Base-by-base conservation (phyloP, 768 basidiomycete genomes). In the Rhizopogon salebrosus region DNA sequence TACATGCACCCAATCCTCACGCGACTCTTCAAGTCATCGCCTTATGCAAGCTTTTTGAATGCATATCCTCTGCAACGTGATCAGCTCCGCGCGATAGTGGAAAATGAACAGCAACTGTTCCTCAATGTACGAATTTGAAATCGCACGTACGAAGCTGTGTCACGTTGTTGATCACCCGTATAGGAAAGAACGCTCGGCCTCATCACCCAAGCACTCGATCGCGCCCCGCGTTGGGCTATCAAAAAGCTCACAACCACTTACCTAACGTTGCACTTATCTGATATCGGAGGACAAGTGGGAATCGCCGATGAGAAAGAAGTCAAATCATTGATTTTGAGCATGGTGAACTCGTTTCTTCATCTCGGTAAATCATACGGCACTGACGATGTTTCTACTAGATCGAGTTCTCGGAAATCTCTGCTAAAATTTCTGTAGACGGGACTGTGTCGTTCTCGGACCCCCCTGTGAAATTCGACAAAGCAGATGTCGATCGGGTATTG, bases 231-330 rank as follows among this genome's bases (percentile, higher is more conserved):
- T 18, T 92, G 92, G 84, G 73, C 81, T 43, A 80, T 94, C 59
- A 84, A 82, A 68, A 87, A 83, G 64, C 80, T 94, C 52, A 93
- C 87, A 0, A 80, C 80, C 48, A 92, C 92, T 2, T 95, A 92
- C 60, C 75, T 92, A 37, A 90, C 88, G 0, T 80, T 92, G 14
- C 79, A 84, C 34, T 69, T 94, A 7, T 68, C 76, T 0, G 89
- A 93, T 57, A 90, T 95, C 46, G 85, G 79, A 3, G 75, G 73
- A 14, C 61, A 66, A 2, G 58, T 77, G 26, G 73, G 69, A 3
- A 65, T 74, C 18, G 72, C 78, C 4, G 75, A 61, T 22, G 75
- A 78, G 45, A 80, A 77, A 13, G 79, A 82, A 41, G 82, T 84
- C 10, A 74, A 82, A 26, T 70, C 70, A 3, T 62, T 90, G 43